A percentile compares a stretch with the other conserved stretches of the same genome.
Conservation (phyloP, 2,329 filamentous ascomycete genomes). For the Penicillium sp. region DNA sequence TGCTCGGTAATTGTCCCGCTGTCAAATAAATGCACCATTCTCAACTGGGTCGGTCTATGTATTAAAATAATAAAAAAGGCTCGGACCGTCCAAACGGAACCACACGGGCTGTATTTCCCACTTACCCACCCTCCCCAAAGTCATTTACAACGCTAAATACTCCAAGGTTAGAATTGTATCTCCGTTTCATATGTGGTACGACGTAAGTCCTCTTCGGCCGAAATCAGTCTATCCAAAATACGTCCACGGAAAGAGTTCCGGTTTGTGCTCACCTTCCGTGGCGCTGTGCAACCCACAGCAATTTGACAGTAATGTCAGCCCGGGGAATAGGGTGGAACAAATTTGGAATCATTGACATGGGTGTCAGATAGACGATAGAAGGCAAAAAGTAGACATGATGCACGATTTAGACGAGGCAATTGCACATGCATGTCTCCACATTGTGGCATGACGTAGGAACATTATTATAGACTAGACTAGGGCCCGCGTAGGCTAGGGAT, state of each 20-base stretch:
- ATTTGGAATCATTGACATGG: not conserved
- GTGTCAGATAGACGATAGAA: not conserved
- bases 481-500: not conserved
- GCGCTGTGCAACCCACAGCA: not conserved
- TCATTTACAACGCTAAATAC: not conserved
- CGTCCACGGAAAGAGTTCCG: not conserved
- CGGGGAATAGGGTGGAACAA: not conserved
- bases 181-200: not conserved
- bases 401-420: not conserved
- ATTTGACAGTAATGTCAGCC: not conserved
- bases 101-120: not conserved
- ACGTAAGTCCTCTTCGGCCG: not conserved
- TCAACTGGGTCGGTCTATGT: not conserved
- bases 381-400: not conserved
- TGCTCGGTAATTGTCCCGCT: not conserved
- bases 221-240: not conserved
- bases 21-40: not conserved
- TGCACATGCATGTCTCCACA: not conserved
- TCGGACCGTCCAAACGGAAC: constrained; percentile 10
- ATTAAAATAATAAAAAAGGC: not conserved
- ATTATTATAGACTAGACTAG: not conserved
- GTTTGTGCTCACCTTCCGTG: not conserved
- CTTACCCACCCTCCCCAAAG: not conserved
- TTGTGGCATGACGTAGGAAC: not conserved
- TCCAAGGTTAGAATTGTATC: too few species aligned